Conservation (phyloP, 768 basidiomycete species). For the Macrocybe gigantea region DNA sequence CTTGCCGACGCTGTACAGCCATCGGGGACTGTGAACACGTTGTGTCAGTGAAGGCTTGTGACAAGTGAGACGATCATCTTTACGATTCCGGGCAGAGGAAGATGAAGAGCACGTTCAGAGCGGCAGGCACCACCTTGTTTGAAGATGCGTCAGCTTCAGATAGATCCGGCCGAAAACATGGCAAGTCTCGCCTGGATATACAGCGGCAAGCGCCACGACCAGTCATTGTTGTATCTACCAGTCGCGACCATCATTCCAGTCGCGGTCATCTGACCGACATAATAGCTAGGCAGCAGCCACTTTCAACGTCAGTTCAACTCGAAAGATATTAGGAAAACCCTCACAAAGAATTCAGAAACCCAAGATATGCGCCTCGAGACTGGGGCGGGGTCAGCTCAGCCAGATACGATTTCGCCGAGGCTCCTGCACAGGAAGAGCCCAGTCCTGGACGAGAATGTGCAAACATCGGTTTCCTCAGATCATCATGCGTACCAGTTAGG, state of each 20-base stretch:
- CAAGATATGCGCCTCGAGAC: slow-evolving; percentile 43
- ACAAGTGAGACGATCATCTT: slow-evolving; percentile 5
- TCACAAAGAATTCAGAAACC: slow-evolving; percentile 47
- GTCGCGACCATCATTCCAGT: slow-evolving; percentile 52
- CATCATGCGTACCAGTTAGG: slow-evolving; percentile 34
- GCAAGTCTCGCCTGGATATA: slow-evolving; percentile 34
- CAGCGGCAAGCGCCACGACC: slow-evolving; percentile 45
- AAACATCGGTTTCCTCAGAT: neutral
- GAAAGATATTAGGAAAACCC: slow-evolving; percentile 6
- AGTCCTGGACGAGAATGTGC: slow-evolving; percentile 21
- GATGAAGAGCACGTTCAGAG: slow-evolving; percentile 40
- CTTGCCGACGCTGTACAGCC: slow-evolving; percentile 45
- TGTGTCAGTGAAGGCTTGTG: neutral
- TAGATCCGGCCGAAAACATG: neutral
- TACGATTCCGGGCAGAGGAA: slow-evolving; percentile 48
- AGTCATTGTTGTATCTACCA: slow-evolving; percentile 31
- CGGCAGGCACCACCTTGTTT: slow-evolving; percentile 35
- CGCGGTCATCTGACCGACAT: slow-evolving; percentile 49
- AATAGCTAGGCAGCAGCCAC: slow-evolving; percentile 26
- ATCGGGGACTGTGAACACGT: slow-evolving; percentile 33
- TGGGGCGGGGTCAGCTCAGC: slow-evolving; percentile 46
- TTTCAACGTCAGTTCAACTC: neutral
- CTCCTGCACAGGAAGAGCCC: slow-evolving; percentile 37
- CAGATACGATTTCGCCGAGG: slow-evolving; percentile 45
- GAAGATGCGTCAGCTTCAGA: neutral